Conservation (phyloP, 2,329 filamentous ascomycete genomes). For the Fusarium caatingaense region DNA sequence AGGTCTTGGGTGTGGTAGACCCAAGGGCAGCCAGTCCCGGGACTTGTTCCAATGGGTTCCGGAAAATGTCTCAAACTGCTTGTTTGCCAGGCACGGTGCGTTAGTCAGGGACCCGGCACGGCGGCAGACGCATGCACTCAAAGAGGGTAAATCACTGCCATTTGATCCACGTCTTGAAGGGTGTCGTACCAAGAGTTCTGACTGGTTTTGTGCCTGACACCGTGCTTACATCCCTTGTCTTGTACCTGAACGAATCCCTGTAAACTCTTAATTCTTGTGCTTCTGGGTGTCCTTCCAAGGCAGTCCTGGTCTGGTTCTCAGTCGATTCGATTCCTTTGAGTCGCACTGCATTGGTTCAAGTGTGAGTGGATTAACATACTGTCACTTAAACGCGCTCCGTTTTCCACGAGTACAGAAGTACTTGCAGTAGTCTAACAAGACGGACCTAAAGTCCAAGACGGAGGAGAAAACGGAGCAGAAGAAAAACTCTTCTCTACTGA, state of each 20-base stretch:
- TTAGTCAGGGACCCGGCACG: slow-evolving; percentile 44
- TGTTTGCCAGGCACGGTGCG: slow-evolving; percentile 44
- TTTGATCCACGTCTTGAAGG: slow-evolving; percentile 9
- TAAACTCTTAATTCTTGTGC: background rate
- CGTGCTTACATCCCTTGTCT: slow-evolving; percentile 20
- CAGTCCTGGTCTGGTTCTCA: background rate
- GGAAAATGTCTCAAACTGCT: slow-evolving; percentile 45
- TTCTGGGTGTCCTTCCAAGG: slow-evolving; percentile 4
- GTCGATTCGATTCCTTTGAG: slow-evolving; percentile 13
- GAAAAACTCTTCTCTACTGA: slow-evolving; percentile 39
- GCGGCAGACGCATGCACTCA: slow-evolving; percentile 45
- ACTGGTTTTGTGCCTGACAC: slow-evolving; percentile 39
- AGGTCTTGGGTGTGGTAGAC: slow-evolving; percentile 26
- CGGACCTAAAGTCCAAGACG: slow-evolving; percentile 5
- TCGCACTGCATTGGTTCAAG: slow-evolving; percentile 3
- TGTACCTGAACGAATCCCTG: slow-evolving; percentile 35
- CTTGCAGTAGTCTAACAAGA: slow-evolving; percentile 5
- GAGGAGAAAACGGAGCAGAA: slow-evolving; percentile 25
- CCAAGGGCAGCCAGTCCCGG: slow-evolving; percentile 32
- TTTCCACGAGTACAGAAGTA: slow-evolving; percentile 6
- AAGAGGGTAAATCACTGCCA: slow-evolving; percentile 19
- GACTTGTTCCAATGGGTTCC: slow-evolving; percentile 10
- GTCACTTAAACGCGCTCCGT: slow-evolving; percentile 18
- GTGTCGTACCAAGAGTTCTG: slow-evolving; percentile 23
- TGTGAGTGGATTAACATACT: slow-evolving; percentile 31